Evolutionary conservation across 371 early-diverging fungal species (phyloP).

Genomic region (Apophysomyces trapeziformis): DNA sequence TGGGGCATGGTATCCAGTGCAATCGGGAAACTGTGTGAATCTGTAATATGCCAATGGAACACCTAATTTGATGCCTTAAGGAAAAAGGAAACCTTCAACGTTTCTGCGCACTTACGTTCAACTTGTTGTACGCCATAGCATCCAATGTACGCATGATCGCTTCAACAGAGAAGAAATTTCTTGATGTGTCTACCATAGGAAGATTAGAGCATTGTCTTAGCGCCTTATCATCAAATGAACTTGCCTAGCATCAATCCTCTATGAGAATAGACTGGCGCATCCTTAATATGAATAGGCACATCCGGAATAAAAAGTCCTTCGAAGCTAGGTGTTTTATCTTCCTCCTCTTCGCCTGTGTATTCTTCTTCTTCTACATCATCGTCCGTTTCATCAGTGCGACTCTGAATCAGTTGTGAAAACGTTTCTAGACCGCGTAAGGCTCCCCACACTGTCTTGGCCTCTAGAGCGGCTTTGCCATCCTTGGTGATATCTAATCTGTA

Average conservation of each 20-base stretch:
- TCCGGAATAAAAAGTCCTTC: slow-evolving; percentile 44
- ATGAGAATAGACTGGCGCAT: slow-evolving; percentile 71
- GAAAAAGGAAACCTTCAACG: background rate
- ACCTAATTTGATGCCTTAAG: slow-evolving; percentile 30
- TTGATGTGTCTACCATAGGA: slow-evolving; percentile 62
- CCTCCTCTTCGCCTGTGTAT: slow-evolving; percentile 19
- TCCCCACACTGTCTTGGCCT: slow-evolving; percentile 73
- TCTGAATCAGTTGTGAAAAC: slow-evolving; percentile 70
- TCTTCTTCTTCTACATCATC: background rate
- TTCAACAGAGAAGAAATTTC: slow-evolving; percentile 75
- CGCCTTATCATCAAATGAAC: background rate
- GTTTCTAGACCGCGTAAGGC: slow-evolving; percentile 79
- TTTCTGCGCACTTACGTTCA: slow-evolving; percentile 45
- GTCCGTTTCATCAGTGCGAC: slow-evolving; percentile 19
- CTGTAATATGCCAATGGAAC: slow-evolving; percentile 82
- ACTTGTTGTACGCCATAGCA: slow-evolving; percentile 60
- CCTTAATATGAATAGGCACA: slow-evolving; percentile 68
- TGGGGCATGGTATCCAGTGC: slow-evolving; percentile 51
- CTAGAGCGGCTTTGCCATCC: slow-evolving; percentile 47
- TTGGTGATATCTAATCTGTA: slow-evolving; percentile 62
- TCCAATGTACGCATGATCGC: slow-evolving; percentile 61
- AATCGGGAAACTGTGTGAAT: slow-evolving; percentile 72
- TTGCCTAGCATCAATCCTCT: slow-evolving; percentile 72
- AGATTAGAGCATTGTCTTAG: background rate
- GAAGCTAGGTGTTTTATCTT: slow-evolving; percentile 24